These are phyloP conservation scores for Nitzschia sp. DNA, from an alignment of 108 stramenopile genomes.

Conservation along the genomic window DNA sequence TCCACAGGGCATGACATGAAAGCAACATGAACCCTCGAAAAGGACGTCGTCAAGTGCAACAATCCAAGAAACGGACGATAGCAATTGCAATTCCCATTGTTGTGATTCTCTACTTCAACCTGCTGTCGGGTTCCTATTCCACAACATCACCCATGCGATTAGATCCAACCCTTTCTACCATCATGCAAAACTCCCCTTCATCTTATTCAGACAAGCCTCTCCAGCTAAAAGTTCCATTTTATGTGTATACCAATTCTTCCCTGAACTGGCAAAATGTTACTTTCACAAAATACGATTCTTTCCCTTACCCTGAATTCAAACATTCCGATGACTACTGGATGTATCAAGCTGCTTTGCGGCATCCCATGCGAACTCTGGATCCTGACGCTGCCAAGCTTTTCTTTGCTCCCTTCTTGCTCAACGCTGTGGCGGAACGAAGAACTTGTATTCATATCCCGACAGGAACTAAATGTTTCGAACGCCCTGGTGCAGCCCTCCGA, in stretches of 20 bases:
- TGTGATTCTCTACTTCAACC: too few species aligned
- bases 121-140: too few species aligned
- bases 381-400: constrained; percentile 29
- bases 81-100: too few species aligned
- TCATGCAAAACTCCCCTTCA: too few species aligned
- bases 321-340: constrained; percentile 36
- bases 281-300: not conserved
- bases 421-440: constrained; percentile 2
- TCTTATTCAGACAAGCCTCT: not conserved
- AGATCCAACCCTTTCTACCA: too few species aligned
- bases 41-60: too few species aligned
- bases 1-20: too few species aligned
- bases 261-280: constrained; percentile 14
- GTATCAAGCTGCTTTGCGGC: constrained; percentile 5
- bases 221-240: constrained; percentile 22
- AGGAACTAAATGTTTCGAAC: not conserved
- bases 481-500: constrained; percentile 1
- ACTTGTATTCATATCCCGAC: not conserved
- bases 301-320: constrained; percentile 4
- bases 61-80: too few species aligned
- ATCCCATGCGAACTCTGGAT: constrained; percentile 38
- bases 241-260: constrained; percentile 19
- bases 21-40: too few species aligned
- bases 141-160: too few species aligned
- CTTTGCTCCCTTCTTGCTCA: constrained; percentile 30